A percentile compares a stretch with the other conserved stretches of the same genome.
phyloP scores from a whole-genome alignment of 202 grass and related monocot genomes.

The Setaria italica region DNA sequence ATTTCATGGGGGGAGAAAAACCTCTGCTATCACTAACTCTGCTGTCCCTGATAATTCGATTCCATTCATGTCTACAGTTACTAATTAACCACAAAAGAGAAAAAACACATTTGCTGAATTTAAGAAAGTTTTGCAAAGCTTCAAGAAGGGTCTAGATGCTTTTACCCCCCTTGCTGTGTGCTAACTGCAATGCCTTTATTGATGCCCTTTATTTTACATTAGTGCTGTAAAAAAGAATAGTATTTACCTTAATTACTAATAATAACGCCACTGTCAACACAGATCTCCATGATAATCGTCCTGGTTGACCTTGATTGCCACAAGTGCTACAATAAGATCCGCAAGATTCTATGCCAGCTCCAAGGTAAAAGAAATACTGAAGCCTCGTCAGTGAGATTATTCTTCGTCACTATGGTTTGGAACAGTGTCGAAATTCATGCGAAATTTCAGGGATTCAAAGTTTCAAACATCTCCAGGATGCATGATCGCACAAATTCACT shows the following conservation, averaged over 20 bases:
- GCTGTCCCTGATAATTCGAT: background rate
- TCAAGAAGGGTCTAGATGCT: background rate
- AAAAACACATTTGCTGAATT: background rate
- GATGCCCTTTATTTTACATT: background rate
- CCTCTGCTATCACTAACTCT: background rate
- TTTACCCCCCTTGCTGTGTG: background rate
- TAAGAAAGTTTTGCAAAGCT: background rate
- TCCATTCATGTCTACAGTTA: background rate
- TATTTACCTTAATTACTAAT: background rate
- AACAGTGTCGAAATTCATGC: too few species aligned
- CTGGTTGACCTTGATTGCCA: constrained; percentile 70
- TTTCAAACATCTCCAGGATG: too few species aligned
- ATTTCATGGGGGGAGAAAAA: background rate
- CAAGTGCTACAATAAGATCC: constrained; percentile 60
- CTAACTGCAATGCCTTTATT: background rate
- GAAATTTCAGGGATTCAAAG: too few species aligned
- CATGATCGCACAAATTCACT: background rate
- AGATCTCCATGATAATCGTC: constrained; percentile 65
- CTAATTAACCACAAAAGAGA: too few species aligned
- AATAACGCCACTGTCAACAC: constrained; percentile 9
- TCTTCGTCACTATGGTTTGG: background rate
- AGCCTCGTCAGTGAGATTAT: background rate
- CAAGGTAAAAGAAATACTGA: constrained; percentile 49
- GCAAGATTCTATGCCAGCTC: constrained; percentile 64
- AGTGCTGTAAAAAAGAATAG: background rate